Evolutionary conservation across 2,329 filamentous ascomycete species (phyloP).

Genomic region (Hirsutella rhossiliensis): DNA sequence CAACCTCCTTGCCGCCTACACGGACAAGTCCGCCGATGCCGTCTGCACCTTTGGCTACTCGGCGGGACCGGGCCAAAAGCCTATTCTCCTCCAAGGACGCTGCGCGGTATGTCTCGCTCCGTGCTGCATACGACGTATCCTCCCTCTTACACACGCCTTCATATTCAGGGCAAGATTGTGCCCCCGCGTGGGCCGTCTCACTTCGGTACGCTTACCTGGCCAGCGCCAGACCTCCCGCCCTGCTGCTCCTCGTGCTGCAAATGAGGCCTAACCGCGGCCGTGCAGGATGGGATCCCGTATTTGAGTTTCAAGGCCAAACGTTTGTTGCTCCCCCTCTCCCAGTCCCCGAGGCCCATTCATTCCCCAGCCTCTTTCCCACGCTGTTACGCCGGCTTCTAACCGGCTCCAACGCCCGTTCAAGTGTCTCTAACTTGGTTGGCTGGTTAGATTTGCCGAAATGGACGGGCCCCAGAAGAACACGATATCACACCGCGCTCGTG

Average conservation of each 20-base stretch:
- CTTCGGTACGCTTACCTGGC: slow-evolving; percentile 54
- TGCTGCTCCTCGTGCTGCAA: background rate
- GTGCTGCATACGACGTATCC: background rate
- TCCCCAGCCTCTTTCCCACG: no score
- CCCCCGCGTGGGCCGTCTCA: slow-evolving; percentile 63
- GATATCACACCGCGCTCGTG: slow-evolving; percentile 82
- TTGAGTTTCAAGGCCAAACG: slow-evolving; percentile 86
- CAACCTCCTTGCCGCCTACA: slow-evolving; percentile 77
- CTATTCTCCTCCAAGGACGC: slow-evolving; percentile 81
- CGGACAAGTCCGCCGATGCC: slow-evolving; percentile 83
- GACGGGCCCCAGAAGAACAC: slow-evolving; percentile 76
- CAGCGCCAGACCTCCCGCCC: background rate
- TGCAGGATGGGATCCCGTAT: slow-evolving; percentile 88
- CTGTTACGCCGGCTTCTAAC: background rate
- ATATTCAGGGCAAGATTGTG: slow-evolving; percentile 59
- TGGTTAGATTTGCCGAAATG: slow-evolving; percentile 76
- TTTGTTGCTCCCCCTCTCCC: slow-evolving; percentile 27
- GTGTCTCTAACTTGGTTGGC: background rate
- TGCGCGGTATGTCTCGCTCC: slow-evolving; percentile 50
- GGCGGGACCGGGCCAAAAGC: slow-evolving; percentile 70
- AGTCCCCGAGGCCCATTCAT: no score
- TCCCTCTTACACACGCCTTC: background rate
- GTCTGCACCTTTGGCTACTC: slow-evolving; percentile 95
- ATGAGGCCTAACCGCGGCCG: background rate
- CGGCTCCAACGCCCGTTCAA: background rate